A percentile compares a stretch with the other conserved stretches of the same genome.
Conservation (phyloP, 176 grass and related monocot species). For the Phragmites australis region DNA sequence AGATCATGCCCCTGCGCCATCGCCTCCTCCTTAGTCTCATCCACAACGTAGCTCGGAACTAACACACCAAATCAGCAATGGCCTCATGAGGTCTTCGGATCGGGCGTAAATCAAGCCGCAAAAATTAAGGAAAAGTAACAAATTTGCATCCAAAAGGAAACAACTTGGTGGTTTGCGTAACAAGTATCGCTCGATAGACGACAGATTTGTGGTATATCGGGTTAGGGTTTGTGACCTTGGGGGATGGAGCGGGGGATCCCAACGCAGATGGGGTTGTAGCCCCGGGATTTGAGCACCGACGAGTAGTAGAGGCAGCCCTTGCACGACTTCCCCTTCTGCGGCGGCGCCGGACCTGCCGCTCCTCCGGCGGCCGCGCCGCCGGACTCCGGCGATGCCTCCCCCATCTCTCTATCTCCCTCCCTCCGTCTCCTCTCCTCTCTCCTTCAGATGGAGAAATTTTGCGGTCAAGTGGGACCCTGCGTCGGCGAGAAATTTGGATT, state of each 20-base stretch:
- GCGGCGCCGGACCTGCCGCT: background rate
- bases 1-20: slow-evolving; percentile 52
- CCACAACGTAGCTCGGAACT: slow-evolving; percentile 70
- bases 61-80: slow-evolving; percentile 27
- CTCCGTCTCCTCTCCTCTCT: background rate
- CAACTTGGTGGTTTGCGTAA: background rate
- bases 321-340: slow-evolving; percentile 82
- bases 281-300: slow-evolving; percentile 67
- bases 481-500: no score
- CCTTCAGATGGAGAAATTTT: slow-evolving; percentile 15
- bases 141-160: background rate
- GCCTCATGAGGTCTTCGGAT: slow-evolving; percentile 37
- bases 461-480: background rate
- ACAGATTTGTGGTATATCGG: no score
- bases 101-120: background rate
- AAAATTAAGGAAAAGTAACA: background rate
- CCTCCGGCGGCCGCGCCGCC: slow-evolving; percentile 31
- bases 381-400: slow-evolving; percentile 51
- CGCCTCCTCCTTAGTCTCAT: slow-evolving; percentile 64
- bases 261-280: slow-evolving; percentile 76
- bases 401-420: slow-evolving; percentile 38
- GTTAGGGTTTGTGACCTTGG: slow-evolving; percentile 63
- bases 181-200: background rate
- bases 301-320: slow-evolving; percentile 97
- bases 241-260: slow-evolving; percentile 82